Percentiles rank a stretch among this genome's conserved stretches.
These are phyloP conservation scores for Lasiosphaeris hirsuta DNA, from an alignment of 495 filamentous ascomycete genomes.

Conservation along the genomic window DNA sequence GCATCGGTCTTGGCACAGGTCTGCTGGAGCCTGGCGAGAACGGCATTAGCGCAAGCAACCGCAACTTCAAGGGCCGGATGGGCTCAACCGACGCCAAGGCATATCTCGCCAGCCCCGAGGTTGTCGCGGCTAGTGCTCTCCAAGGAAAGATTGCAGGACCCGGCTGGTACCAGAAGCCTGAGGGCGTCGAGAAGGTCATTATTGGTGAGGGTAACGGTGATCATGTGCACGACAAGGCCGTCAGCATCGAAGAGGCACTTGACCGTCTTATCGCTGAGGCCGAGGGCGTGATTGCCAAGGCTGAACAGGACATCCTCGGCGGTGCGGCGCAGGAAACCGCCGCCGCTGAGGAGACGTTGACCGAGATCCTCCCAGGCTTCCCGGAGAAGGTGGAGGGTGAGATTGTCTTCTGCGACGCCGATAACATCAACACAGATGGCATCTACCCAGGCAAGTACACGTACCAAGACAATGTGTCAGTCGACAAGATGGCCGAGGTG, in stretches of 20 bases:
- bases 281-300: conserved; percentile 58
- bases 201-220: conserved; percentile 69
- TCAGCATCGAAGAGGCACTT: conserved; percentile 62
- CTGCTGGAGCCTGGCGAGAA: conserved; percentile 81
- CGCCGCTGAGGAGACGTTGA: conserved; percentile 36
- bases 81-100: conserved; percentile 77
- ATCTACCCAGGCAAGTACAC: conserved; percentile 85
- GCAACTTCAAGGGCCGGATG: conserved; percentile 95
- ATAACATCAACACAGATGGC: conserved; percentile 73
- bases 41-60: conserved; percentile 84
- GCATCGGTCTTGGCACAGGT: conserved; percentile 85
- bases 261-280: conserved; percentile 64
- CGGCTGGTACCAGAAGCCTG: conserved; percentile 72
- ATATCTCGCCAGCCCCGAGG: conserved; percentile 86
- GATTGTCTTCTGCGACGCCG: conserved; percentile 67
- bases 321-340: conserved; percentile 12
- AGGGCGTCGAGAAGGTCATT: conserved; percentile 61
- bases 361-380: conserved; percentile 67
- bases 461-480: conserved; percentile 79
- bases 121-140: conserved; percentile 86
- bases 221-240: conserved; percentile 55
- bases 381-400: conserved; percentile 62
- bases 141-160: conserved; percentile 74
- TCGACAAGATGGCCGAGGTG: conserved; percentile 76
- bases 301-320: conserved; percentile 28